Evolutionary conservation across 371 early-diverging fungal species (phyloP), one percentile per base, ranked within the genome.

Genomic region (Nosema bombycis): DNA sequence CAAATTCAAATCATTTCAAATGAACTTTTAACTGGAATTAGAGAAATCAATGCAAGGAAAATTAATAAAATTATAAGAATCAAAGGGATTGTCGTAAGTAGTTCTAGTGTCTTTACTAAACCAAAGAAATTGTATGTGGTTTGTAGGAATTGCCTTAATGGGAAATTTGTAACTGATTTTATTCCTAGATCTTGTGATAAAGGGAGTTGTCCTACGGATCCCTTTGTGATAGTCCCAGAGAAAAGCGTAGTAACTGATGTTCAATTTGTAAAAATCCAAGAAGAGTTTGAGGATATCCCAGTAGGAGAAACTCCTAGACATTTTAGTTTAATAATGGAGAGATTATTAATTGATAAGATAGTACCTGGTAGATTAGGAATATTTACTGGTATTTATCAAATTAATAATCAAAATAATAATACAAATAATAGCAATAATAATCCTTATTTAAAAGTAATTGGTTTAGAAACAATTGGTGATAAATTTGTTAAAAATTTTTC

Each of bases 261-360:
- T 70, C 99, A 99, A 86, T 90, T 89, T 12, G 88, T 96, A 74
- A 99, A 98, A 86, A 88, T 99, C 36, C 98, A 99, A 85, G 99
- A 99, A 85, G 88, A 90, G 23, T 94, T 94, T 34, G 96, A 95
- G 74, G 93, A 93, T 88, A 94, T 97, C 0, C 98, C 98, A 24
- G 92, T 94, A 0, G 98, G 97, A 82, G 98, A 98, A 85, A 89
- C 96, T 64, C 97, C 99, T 30, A 90, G 98, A 46, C 96, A 96
- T 84, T 90, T 94, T 18, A 88, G 92, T 2, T 83, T 97, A 64
- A 91, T 90, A 80, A 90, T 92, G 1, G 96, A 95, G 82, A 89
- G 92, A 86, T 90, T 85, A 24, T 71, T 96, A 81, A 91, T 93
- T 10, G 93, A 93, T 86, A 89, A 89, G 72, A 92, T 94, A 29